These are phyloP conservation scores for Oxyria digyna DNA, from an alignment of 148 eudicot species.

Conservation along the genomic window DNA sequence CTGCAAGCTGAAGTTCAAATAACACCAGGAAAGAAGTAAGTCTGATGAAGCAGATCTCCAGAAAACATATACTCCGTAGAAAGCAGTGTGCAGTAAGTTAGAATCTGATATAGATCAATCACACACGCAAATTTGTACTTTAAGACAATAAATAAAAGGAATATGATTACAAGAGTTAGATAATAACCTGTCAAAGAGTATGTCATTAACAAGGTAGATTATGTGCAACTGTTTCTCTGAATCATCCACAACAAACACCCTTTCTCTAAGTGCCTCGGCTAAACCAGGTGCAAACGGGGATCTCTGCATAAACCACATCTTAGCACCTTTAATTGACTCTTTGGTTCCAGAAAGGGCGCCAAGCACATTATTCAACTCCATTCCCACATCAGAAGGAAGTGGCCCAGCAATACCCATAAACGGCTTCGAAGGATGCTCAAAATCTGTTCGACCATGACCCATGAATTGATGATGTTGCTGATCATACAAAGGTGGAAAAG, in stretches of 20 bases:
- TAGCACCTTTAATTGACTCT: conserved; percentile 94
- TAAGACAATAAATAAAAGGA: neutral
- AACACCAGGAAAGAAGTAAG: neutral
- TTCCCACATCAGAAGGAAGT: conserved; percentile 84
- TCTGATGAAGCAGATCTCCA: neutral
- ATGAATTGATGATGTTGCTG: conserved; percentile 63
- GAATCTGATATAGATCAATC: neutral
- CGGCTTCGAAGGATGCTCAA: conserved; percentile 51
- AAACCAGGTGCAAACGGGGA: conserved; percentile 75
- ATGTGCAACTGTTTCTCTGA: conserved; percentile 88
- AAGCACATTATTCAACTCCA: conserved; percentile 84
- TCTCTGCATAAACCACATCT: conserved; percentile 98
- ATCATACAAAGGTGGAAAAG: conserved; percentile 54
- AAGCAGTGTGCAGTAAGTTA: too few species aligned
- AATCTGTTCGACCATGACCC: conserved; percentile 61
- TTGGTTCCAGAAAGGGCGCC: conserved; percentile 77
- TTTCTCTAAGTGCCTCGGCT: conserved; percentile 85
- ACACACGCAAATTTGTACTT: neutral
- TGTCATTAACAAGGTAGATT: conserved; percentile 90
- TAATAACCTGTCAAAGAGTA: conserved; percentile 81
- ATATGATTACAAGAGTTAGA: neutral
- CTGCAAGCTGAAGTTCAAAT: conserved; percentile 63
- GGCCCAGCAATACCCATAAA: conserved; percentile 76
- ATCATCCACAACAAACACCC: conserved; percentile 61
- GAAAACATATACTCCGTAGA: too few species aligned